These are phyloP conservation scores for Colletotrichum sp. DNA, from an alignment of 2,329 filamentous ascomycete genomes.

Conservation along the genomic window DNA sequence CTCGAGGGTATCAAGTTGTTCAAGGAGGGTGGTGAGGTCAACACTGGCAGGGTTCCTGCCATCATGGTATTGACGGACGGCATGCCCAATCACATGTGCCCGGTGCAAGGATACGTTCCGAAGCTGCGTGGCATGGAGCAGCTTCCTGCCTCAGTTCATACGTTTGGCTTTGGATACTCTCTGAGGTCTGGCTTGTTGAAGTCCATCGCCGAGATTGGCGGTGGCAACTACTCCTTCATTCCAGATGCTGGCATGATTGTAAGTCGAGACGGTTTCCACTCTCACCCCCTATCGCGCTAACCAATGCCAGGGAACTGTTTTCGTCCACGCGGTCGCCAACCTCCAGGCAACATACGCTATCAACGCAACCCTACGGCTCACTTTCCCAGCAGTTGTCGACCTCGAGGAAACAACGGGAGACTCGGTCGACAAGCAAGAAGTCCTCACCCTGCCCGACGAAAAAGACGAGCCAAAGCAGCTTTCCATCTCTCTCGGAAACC, in stretches of 20 bases:
- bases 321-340: conserved; percentile 66
- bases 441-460: conserved; percentile 21
- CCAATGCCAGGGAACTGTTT: conserved; percentile 55
- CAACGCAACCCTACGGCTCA: conserved; percentile 47
- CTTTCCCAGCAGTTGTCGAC: conserved; percentile 37
- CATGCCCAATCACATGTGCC: conserved; percentile 58
- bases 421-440: conserved; percentile 38
- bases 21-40: conserved; percentile 26
- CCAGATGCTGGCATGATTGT: conserved; percentile 66
- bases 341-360: conserved; percentile 63
- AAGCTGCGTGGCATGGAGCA: conserved; percentile 50
- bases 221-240: conserved; percentile 66
- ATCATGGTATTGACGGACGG: conserved; percentile 62
- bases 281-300: neutral
- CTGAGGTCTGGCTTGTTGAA: conserved; percentile 60
- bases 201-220: conserved; percentile 61
- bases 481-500: conserved; percentile 50
- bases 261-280: neutral
- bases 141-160: conserved; percentile 52
- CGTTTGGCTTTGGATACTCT: conserved; percentile 59
- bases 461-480: conserved; percentile 25
- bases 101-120: conserved; percentile 56
- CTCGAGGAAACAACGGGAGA: conserved; percentile 44
- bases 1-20: conserved; percentile 55
- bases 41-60: conserved; percentile 47